phyloP scores from a whole-genome alignment of 2,329 filamentous ascomycete genomes.

The Fusarium xylarioides region DNA sequence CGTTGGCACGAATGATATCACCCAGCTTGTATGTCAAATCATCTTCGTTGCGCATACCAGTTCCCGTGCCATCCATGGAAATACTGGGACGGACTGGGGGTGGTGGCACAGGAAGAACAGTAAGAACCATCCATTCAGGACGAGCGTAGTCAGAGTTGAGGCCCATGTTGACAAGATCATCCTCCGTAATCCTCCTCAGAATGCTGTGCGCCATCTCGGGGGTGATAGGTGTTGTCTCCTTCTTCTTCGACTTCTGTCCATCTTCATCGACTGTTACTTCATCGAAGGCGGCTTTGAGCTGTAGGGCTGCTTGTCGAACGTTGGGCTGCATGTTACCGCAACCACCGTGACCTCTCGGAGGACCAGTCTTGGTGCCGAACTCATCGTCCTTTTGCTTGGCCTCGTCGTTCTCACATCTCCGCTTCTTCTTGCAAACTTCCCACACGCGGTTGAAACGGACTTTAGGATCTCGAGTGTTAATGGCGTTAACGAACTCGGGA shows the following conservation, averaged over 20 bases:
- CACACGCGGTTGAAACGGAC: constrained; percentile 92
- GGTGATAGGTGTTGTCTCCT: constrained; percentile 83
- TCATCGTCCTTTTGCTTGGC: constrained; percentile 75
- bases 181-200: constrained; percentile 83
- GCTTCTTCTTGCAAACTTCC: constrained; percentile 89
- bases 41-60: constrained; percentile 94
- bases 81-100: constrained; percentile 97
- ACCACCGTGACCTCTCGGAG: constrained; percentile 75
- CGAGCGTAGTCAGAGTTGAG: constrained; percentile 94
- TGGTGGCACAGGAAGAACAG: constrained; percentile 92
- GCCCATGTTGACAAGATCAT: constrained; percentile 86
- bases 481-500: constrained; percentile 81
- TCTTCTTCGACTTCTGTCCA: constrained; percentile 65
- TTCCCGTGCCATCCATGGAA: constrained; percentile 92
- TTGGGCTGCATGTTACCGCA: constrained; percentile 92
- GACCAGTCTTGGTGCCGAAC: constrained; percentile 68
- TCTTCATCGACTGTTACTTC: constrained; percentile 77
- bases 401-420: constrained; percentile 83
- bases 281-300: constrained; percentile 80
- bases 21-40: constrained; percentile 99
- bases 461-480: constrained; percentile 90
- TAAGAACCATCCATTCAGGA: constrained; percentile 98
- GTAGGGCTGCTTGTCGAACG: constrained; percentile 86
- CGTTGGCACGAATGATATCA: constrained; percentile 97
- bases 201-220: constrained; percentile 87